These are phyloP conservation scores for Allantophomopsis cytisporea DNA, from an alignment of 2,329 filamentous ascomycete genomes.

Conservation along the genomic window DNA sequence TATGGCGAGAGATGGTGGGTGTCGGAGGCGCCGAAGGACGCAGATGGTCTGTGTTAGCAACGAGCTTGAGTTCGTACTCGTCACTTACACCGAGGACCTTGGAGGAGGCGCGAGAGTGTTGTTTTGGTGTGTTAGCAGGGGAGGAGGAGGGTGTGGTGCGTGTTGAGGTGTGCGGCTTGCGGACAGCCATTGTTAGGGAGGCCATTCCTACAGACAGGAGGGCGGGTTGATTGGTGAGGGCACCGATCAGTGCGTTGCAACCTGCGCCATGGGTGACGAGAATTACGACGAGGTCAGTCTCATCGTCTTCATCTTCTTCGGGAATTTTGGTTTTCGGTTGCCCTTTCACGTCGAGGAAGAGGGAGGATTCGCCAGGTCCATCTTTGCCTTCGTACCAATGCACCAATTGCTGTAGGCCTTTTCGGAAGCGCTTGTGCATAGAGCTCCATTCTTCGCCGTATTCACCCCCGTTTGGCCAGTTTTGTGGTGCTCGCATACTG, in stretches of 20 bases:
- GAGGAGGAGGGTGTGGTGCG: conserved; percentile 8
- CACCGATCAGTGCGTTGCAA: conserved; percentile 88
- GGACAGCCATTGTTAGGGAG: conserved; percentile 77
- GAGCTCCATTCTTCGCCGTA: conserved; percentile 90
- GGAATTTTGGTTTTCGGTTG: conserved; percentile 27
- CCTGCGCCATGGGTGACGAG: conserved; percentile 91
- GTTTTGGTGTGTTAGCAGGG: conserved; percentile 16
- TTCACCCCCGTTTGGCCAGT: conserved; percentile 79
- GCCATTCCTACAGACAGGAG: conserved; percentile 83
- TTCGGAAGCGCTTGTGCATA: conserved; percentile 86
- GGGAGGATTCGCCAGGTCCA: conserved; percentile 2
- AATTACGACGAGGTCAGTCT: conserved; percentile 66
- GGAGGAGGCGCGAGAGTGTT: conserved; percentile 22
- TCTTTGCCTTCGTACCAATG: conserved; percentile 61
- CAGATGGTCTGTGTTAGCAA: conserved; percentile 66
- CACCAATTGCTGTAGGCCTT: conserved; percentile 64
- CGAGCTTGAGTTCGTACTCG: conserved; percentile 59
- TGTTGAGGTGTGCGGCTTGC: conserved; percentile 25
- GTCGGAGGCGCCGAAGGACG: conserved; percentile 25
- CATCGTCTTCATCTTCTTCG: conserved; percentile 39
- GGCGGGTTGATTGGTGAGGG: conserved; percentile 81
- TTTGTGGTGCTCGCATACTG: conserved; percentile 63
- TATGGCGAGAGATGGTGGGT: conserved; percentile 11
- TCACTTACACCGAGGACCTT: conserved; percentile 34
- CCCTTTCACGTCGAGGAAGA: conserved; percentile 1